Evolutionary conservation across 2,329 filamentous ascomycete species (phyloP), one percentile per base, ranked within the genome.

Genomic region (Stachybotrys elegans): DNA sequence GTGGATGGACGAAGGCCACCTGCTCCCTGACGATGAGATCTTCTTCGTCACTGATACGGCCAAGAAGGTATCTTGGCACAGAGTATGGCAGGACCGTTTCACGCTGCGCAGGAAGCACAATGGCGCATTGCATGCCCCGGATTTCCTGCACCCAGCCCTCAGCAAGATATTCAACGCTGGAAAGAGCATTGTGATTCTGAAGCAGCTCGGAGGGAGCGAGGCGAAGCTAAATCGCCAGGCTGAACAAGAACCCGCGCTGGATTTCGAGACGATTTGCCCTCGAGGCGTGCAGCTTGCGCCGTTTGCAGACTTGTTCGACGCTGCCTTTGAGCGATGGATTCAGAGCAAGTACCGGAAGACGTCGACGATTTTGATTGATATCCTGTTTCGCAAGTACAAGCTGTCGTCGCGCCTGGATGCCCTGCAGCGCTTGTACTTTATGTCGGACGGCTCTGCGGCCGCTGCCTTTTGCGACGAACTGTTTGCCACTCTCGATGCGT

Each of bases 151-250:
- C 31, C 75, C 83, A 3, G 78, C 83, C 2, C 81, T 80, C 1
- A 68, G 71, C 20, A 86, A 83, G 49, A 88, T 96, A 29, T 92
- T 95, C 55, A 89, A 84, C 1, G 84, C 88, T 2, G 92, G 92
- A 1, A 96, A 96, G 64, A 94, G 86, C 54, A 83, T 93, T 44
- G 80, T 93, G 1, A 85, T 96, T 36, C 68, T 96, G n/a, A 84
- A 83, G 48, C 78, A 84, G 39, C 71, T 95, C 11, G 79, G 82
- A 32, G 71, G 75, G 44, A 71, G 76, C 47, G 60, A 69, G 40
- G 54, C 64, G 39, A 57, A 54, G 45, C 60, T 57, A 59, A 51
- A 49, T 3, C 46, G 54, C 4, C 54, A 48, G 40, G 41, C 44
- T 45, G 63, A 48, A 34, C 61, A 47, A 42, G 75, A 73, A 49